Percentiles rank a stretch among this genome's conserved stretches.
These are phyloP conservation scores for Suhomyces choctaworum DNA, from an alignment of 1,139 yeast species.

Conservation along the genomic window DNA sequence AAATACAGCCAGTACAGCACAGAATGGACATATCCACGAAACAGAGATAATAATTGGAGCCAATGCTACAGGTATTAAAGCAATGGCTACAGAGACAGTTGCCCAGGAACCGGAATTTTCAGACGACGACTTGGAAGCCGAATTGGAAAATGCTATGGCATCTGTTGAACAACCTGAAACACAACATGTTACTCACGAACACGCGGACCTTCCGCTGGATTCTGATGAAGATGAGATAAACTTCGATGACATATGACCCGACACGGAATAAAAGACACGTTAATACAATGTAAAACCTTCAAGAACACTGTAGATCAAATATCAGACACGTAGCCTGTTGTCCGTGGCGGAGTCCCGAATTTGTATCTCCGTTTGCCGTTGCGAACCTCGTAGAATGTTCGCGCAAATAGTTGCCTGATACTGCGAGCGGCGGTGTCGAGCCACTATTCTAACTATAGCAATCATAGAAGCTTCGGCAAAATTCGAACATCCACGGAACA, in stretches of 20 bases:
- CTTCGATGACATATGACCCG: constrained; percentile 16
- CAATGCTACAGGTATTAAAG: neutral
- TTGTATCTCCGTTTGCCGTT: too few species aligned
- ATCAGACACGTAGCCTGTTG: too few species aligned
- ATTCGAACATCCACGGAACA: too few species aligned
- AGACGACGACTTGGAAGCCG: constrained; percentile 11
- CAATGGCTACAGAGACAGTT: neutral
- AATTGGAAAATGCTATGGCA: constrained; percentile 9
- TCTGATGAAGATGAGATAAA: constrained; percentile 16
- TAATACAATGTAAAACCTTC: neutral
- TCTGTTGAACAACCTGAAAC: constrained; percentile 6
- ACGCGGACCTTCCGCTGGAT: constrained; percentile 7
- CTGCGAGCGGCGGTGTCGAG: too few species aligned
- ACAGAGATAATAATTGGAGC: neutral
- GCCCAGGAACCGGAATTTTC: constrained; percentile 2
- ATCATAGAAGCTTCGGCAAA: too few species aligned
- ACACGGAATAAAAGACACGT: neutral
- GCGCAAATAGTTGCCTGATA: too few species aligned
- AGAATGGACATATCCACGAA: constrained; percentile 3
- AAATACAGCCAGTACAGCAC: neutral
- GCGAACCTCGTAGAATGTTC: too few species aligned
- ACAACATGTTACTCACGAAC: neutral
- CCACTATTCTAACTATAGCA: too few species aligned
- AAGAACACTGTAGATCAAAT: neutral
- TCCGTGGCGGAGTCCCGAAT: too few species aligned